phyloP scores from a whole-genome alignment of 1,284 basidiomycete species.

The Coniophora puteana region DNA sequence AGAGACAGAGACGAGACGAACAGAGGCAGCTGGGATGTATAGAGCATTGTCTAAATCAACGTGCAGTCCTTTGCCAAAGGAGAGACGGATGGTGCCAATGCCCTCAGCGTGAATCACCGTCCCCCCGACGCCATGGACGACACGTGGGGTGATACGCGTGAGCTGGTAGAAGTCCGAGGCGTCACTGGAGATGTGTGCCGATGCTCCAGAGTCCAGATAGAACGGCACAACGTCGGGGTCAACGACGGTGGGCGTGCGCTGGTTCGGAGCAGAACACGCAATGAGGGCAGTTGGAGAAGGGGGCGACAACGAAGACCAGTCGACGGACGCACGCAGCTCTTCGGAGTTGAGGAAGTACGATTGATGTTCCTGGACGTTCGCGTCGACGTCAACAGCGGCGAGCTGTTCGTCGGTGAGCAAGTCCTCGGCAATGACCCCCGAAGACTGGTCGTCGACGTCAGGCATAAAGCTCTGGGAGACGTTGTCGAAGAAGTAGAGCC shows the following conservation, averaged over 20 bases:
- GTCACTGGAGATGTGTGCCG: neutral
- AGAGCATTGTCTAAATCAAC: neutral
- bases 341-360: too few species aligned
- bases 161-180: neutral
- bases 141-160: neutral
- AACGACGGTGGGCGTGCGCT: neutral
- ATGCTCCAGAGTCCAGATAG: neutral
- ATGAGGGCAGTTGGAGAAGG: too few species aligned
- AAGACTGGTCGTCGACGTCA: too few species aligned
- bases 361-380: too few species aligned
- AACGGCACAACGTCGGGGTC: neutral
- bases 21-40: neutral
- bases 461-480: too few species aligned
- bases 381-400: too few species aligned
- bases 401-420: too few species aligned
- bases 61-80: neutral
- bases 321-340: too few species aligned
- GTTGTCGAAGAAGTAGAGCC: too few species aligned
- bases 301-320: too few species aligned
- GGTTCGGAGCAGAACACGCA: too few species aligned
- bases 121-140: neutral
- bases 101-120: neutral
- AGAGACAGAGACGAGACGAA: neutral
- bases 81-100: neutral
- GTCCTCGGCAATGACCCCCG: too few species aligned